Evolutionary conservation across 345 rosid genomes (phyloP).

Genomic region (Linum usitatissimum): DNA sequence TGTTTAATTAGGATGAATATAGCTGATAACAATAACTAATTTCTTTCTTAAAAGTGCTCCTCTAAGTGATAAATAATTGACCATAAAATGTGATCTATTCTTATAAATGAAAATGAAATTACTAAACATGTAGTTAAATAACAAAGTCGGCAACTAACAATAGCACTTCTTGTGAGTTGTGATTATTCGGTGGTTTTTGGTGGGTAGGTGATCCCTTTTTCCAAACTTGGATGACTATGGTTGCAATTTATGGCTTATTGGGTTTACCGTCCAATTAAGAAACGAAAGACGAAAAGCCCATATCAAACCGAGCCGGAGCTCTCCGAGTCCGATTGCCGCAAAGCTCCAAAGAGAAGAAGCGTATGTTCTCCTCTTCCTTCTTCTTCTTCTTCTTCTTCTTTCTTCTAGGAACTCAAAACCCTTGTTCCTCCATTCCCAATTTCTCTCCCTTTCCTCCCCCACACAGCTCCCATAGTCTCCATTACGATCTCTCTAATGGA

Average conservation of each 20-base stretch:
- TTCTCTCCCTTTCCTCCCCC: not conserved
- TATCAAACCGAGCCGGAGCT: not conserved
- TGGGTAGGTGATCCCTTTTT: too few species aligned
- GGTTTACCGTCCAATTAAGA: not conserved
- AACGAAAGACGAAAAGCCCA: not conserved
- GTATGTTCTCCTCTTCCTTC: not conserved
- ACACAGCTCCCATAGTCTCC: not conserved
- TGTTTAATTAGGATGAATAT: too few species aligned
- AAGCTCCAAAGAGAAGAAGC: not conserved
- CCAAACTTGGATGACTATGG: not conserved
- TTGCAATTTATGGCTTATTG: not conserved
- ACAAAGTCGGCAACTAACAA: too few species aligned
- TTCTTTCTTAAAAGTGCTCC: too few species aligned
- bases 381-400: not conserved
- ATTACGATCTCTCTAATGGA: constrained; percentile 38
- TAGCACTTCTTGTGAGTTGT: too few species aligned
- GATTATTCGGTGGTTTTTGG: too few species aligned
- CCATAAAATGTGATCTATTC: too few species aligned
- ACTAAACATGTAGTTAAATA: too few species aligned
- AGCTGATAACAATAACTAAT: too few species aligned
- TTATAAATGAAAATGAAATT: too few species aligned
- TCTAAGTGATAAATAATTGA: too few species aligned
- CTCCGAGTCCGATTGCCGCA: not conserved
- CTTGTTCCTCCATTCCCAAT: not conserved
- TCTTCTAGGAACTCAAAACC: not conserved